Evolutionary conservation across 805 yeast genomes (phyloP).

Genomic region (Candida morakotiae): DNA sequence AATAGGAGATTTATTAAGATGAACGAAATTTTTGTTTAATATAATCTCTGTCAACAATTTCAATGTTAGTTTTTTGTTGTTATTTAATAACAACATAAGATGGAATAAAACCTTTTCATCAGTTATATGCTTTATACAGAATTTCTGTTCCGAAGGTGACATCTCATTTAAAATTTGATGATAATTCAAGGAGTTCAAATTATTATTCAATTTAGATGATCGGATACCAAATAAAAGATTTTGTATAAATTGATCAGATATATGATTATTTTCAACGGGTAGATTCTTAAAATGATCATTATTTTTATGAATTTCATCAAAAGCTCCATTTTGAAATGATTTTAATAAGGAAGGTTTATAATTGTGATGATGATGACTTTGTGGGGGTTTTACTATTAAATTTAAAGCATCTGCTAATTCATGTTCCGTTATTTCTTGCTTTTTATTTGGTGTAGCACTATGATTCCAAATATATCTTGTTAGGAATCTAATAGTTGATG

Average conservation of each 20-base stretch:
- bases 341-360: conserved; percentile 33
- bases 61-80: conserved; percentile 23
- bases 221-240: conserved; percentile 24
- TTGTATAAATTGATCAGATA: conserved; percentile 11
- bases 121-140: conserved; percentile 15
- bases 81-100: conserved; percentile 19
- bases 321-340: conserved; percentile 30
- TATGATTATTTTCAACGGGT: conserved; percentile 1
- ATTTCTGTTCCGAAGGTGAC: conserved; percentile 15
- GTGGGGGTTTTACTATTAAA: conserved; percentile 23
- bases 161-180: conserved; percentile 13
- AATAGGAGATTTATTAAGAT: conserved; percentile 17
- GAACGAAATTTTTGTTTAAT: conserved; percentile 20
- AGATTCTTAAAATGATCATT: neutral
- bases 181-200: conserved; percentile 2
- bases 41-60: conserved; percentile 22
- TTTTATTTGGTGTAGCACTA: neutral
- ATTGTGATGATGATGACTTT: conserved; percentile 7
- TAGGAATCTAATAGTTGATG: neutral
- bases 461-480: conserved; percentile 5
- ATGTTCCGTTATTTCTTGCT: conserved; percentile 11
- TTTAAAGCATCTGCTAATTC: conserved; percentile 35
- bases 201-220: conserved; percentile 5
- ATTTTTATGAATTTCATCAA: conserved; percentile 21
- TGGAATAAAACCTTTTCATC: conserved; percentile 18